Evolutionary conservation across 257 asterid species (phyloP).

Genomic region (Gentiana macrophylla): DNA sequence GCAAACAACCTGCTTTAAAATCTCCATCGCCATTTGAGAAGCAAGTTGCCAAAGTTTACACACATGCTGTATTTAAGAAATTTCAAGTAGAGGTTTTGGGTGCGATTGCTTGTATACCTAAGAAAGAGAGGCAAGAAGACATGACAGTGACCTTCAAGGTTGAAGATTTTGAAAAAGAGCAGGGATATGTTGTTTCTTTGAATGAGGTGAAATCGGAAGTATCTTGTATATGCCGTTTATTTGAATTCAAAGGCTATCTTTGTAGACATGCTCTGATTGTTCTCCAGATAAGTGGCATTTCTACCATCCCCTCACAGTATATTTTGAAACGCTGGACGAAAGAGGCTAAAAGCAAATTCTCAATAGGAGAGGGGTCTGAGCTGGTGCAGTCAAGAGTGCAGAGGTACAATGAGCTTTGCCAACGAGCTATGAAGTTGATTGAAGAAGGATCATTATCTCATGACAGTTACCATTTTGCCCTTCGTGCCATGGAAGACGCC

Average conservation of each 20-base stretch:
- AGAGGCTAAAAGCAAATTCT: constrained; percentile 61
- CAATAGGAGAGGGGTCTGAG: constrained; percentile 51
- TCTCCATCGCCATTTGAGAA: constrained; percentile 98
- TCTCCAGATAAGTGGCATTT: constrained; percentile 76
- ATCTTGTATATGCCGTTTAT: constrained; percentile 70
- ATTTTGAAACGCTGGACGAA: constrained; percentile 88
- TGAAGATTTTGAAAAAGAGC: constrained; percentile 67
- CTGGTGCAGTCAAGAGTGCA: constrained; percentile 70
- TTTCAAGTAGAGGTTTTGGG: constrained; percentile 90
- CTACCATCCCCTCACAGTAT: constrained; percentile 64
- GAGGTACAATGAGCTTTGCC: constrained; percentile 68
- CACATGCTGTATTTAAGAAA: constrained; percentile 66
- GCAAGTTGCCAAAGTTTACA: constrained; percentile 63
- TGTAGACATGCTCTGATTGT: constrained; percentile 90
- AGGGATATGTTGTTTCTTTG: constrained; percentile 57
- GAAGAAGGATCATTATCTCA: constrained; percentile 96
- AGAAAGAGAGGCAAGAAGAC: constrained; percentile 53
- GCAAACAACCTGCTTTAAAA: constrained; percentile 69
- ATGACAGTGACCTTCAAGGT: constrained; percentile 44
- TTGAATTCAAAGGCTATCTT: constrained; percentile 78
- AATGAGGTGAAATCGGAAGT: constrained; percentile 70
- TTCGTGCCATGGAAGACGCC: constrained; percentile 74
- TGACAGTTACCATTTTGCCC: constrained; percentile 51
- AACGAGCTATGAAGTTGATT: constrained; percentile 60
- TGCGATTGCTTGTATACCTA: constrained; percentile 89